Evolutionary conservation across 768 basidiomycete species (phyloP).

Genomic region (Neoboletus subvelutipes): DNA sequence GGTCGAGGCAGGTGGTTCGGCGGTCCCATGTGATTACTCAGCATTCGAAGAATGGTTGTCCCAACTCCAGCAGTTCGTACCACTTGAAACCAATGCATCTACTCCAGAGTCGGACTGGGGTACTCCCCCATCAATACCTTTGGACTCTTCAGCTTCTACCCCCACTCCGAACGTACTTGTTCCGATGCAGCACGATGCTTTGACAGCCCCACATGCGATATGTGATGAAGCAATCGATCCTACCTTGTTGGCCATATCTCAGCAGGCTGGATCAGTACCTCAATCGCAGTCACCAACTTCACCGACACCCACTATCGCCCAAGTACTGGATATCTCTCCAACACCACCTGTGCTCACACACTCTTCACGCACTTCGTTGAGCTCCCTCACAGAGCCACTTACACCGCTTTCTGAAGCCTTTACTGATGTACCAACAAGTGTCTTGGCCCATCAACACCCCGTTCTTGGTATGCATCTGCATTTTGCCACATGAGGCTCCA

Average conservation of each 20-base stretch:
- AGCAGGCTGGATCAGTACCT: neutral
- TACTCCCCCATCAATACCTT: neutral
- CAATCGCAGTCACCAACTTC: slow-evolving; percentile 1
- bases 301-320: slow-evolving; percentile 1
- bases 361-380: slow-evolving; percentile 34
- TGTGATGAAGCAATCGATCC: slow-evolving; percentile 34
- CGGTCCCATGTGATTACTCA: slow-evolving; percentile 34
- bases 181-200: neutral
- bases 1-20: slow-evolving; percentile 9
- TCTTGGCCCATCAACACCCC: neutral
- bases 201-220: neutral
- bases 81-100: slow-evolving; percentile 13
- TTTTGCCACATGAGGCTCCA: neutral
- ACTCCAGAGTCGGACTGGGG: slow-evolving; percentile 12
- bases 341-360: slow-evolving; percentile 21
- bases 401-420: slow-evolving; percentile 24
- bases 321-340: slow-evolving; percentile 1
- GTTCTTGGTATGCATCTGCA: slow-evolving; percentile 8
- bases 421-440: slow-evolving; percentile 5
- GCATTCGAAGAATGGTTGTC: slow-evolving; percentile 52
- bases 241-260: slow-evolving; percentile 31
- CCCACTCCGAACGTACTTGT: neutral
- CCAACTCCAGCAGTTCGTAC: slow-evolving; percentile 46
- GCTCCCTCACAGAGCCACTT: slow-evolving; percentile 30
- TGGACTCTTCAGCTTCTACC: slow-evolving; percentile 1